A percentile compares a stretch with the other conserved stretches of the same genome.
Evolutionary conservation across 768 basidiomycete species (phyloP).

Genomic region (Hypsizygus marmoreus): DNA sequence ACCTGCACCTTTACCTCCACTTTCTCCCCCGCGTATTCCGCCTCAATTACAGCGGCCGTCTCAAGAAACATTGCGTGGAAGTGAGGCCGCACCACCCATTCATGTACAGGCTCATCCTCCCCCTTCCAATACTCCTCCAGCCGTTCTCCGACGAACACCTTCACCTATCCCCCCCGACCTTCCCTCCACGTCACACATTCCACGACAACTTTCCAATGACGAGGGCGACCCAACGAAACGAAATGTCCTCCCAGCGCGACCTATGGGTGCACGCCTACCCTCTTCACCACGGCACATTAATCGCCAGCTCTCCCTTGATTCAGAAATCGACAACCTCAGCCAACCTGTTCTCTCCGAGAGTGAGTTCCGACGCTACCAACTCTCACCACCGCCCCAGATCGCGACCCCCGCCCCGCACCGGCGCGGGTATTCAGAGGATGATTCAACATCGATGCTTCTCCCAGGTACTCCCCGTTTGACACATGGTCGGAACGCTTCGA

Average conservation of each 20-base stretch:
- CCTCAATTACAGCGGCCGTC: no score
- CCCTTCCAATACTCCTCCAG: background rate
- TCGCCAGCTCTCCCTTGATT: conserved; percentile 7
- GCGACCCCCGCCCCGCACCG: conserved; percentile 14
- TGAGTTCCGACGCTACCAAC: conserved; percentile 6
- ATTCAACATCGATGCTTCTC: conserved; percentile 10
- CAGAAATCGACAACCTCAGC: background rate
- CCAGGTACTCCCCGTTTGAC: conserved; percentile 7
- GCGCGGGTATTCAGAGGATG: conserved; percentile 16
- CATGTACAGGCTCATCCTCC: background rate
- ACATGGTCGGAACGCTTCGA: conserved; percentile 21
- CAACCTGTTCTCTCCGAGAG: conserved; percentile 7
- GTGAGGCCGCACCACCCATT: background rate
- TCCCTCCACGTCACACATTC: background rate
- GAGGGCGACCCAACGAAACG: background rate
- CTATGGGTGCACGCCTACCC: conserved; percentile 8
- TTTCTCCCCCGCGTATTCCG: no score
- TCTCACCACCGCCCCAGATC: conserved; percentile 6
- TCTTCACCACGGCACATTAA: conserved; percentile 1
- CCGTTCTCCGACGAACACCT: no score
- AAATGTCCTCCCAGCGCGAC: background rate
- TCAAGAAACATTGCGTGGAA: no score
- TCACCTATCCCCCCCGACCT: background rate
- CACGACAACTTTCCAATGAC: conserved; percentile 3
- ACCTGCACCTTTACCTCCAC: no score